Evolutionary conservation across 192 early-diverging fungal species (phyloP), one percentile per base, ranked within the genome.

Genomic region (Spinellus fusiger): DNA sequence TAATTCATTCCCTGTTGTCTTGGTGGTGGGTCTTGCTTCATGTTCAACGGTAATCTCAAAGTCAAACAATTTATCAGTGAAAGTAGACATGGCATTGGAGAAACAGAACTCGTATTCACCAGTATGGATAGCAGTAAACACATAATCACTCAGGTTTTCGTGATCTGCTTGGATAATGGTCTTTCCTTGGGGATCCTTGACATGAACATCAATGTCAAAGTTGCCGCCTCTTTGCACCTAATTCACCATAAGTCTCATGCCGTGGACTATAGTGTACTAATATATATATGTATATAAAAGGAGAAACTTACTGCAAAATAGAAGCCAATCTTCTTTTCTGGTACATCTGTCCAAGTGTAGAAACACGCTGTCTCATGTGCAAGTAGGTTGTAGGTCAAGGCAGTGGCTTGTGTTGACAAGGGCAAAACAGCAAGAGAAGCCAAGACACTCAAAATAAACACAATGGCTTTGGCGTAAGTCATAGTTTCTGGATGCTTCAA

Each of bases 31-130:
- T 16, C 85, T 80, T 27, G 71, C 77, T 78, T 96, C 93, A 72
- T 94, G 83, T 67, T 99, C 92, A 12, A 93, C 81, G 2, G 84
- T 82, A 62, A 98, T 89, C 62, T 98, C 96, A 74, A 98, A 95
- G 72, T 98, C 96, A 20, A 99, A 81, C 7, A 86, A 70, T 72
- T 99, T 99, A 63, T 97, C 93, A 18, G 89, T 88, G 83, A 95
- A 96, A 7, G 93, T 92, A 20, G 93, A 89, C 82, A 95, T 88
- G 35, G 81, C 83, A 69, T 99, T 99, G 64, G 88, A 89, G 81
- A 99, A 99, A 83, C 96, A 99, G 76, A 95, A 93, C 4, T 87
- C 77, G 72, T 95, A 93, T 74, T 99, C 96, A 59, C 96, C 96
- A 20, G 76, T 77, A 54, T 84, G 73, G 31, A 84, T 84, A 9